Conservation (phyloP, 495 filamentous ascomycete genomes). For the Aspergillus haitiensis region DNA sequence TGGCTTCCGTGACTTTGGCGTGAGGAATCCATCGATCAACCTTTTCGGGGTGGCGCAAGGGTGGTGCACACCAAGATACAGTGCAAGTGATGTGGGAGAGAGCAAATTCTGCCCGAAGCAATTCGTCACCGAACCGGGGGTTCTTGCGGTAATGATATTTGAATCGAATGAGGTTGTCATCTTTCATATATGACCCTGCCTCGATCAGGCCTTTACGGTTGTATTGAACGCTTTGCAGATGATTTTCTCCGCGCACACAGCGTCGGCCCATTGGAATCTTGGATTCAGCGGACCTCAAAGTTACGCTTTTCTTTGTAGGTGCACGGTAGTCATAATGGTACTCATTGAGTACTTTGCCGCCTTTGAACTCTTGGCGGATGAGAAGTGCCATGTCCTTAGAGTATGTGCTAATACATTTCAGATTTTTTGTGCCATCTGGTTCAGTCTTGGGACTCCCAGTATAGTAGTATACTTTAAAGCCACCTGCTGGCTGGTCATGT, state of each 20-base stretch:
- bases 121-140: constrained; percentile 54
- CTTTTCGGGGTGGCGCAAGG: constrained; percentile 51
- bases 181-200: constrained; percentile 56
- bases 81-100: constrained; percentile 55
- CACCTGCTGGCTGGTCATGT: constrained; percentile 38
- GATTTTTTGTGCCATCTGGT: constrained; percentile 41
- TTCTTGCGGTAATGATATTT: constrained; percentile 60
- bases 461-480: constrained; percentile 51
- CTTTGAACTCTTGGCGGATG: constrained; percentile 49
- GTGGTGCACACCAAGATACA: constrained; percentile 61
- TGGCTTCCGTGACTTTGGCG: constrained; percentile 59
- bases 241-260: constrained; percentile 49
- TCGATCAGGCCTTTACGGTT: constrained; percentile 56
- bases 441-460: constrained; percentile 45
- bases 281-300: constrained; percentile 28
- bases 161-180: constrained; percentile 56
- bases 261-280: constrained; percentile 50
- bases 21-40: constrained; percentile 60
- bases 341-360: constrained; percentile 47
- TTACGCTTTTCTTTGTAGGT: constrained; percentile 36
- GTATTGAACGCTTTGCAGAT: constrained; percentile 53
- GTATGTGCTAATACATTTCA: constrained; percentile 52
- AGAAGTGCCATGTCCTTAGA: constrained; percentile 48
- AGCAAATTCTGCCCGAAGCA: constrained; percentile 58
- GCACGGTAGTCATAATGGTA: constrained; percentile 53